These are phyloP conservation scores for Melaleuca alternifolia DNA, from an alignment of 345 rosid species.

Conservation along the genomic window DNA sequence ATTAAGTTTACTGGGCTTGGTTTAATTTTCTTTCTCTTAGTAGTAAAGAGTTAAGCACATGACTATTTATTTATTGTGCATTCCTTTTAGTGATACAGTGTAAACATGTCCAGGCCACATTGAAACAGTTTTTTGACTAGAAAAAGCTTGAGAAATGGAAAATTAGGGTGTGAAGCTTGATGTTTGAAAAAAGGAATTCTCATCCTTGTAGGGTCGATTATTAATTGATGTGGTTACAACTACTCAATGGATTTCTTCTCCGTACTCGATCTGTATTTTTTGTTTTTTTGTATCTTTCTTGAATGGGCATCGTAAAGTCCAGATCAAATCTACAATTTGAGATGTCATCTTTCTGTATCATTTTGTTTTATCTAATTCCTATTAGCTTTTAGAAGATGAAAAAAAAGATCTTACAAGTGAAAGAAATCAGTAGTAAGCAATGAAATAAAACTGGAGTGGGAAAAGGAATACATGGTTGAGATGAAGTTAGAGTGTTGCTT, in stretches of 20 bases:
- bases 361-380: neutral
- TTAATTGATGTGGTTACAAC: neutral
- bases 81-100: neutral
- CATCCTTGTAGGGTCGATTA: neutral
- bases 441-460: neutral
- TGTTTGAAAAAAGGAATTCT: neutral
- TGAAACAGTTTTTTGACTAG: neutral
- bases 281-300: neutral
- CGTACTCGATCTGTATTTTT: neutral
- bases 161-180: neutral
- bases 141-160: neutral
- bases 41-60: neutral
- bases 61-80: neutral
- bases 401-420: neutral
- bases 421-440: neutral
- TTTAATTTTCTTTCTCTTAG: neutral
- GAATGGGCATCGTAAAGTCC: neutral
- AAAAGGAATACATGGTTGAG: neutral
- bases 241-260: neutral
- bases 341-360: neutral
- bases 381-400: neutral
- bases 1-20: neutral
- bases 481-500: neutral
- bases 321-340: neutral
- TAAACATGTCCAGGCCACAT: neutral